These are phyloP conservation scores for Thelonectria blattea DNA, from an alignment of 2,329 filamentous ascomycete species.

Conservation along the genomic window DNA sequence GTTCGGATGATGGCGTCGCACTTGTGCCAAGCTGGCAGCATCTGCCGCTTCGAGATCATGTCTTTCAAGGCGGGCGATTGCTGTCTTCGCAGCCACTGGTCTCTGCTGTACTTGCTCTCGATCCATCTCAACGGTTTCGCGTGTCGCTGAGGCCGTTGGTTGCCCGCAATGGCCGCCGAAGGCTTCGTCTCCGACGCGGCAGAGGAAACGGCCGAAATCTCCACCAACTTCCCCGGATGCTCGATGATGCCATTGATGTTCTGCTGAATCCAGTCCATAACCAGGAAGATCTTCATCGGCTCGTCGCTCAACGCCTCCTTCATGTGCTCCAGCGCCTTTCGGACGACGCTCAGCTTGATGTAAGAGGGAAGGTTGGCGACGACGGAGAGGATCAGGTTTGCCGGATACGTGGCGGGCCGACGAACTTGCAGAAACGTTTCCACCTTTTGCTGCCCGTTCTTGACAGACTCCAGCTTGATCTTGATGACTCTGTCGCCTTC, in stretches of 20 bases:
- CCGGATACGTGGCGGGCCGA: conserved; percentile 77
- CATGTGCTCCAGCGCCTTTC: conserved; percentile 75
- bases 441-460: conserved; percentile 57
- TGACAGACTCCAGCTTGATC: conserved; percentile 67
- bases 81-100: conserved; percentile 75
- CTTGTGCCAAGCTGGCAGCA: conserved; percentile 86
- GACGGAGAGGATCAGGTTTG: conserved; percentile 71
- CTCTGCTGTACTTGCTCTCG: conserved; percentile 63
- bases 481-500: conserved; percentile 70
- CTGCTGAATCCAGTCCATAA: conserved; percentile 90
- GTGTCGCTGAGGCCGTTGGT: conserved; percentile 49
- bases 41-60: conserved; percentile 76
- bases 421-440: conserved; percentile 70
- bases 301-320: conserved; percentile 76
- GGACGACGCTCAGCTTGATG: conserved; percentile 87
- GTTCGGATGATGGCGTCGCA: conserved; percentile 77
- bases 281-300: conserved; percentile 86
- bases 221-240: conserved; percentile 80
- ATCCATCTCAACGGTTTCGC: conserved; percentile 70
- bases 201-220: conserved; percentile 80
- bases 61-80: conserved; percentile 68
- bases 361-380: conserved; percentile 81
- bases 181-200: conserved; percentile 63
- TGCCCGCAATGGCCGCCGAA: conserved; percentile 35
- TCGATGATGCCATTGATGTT: conserved; percentile 83